phyloP scores from a whole-genome alignment of 2,329 filamentous ascomycete genomes.

The Talaromyces sp. region DNA sequence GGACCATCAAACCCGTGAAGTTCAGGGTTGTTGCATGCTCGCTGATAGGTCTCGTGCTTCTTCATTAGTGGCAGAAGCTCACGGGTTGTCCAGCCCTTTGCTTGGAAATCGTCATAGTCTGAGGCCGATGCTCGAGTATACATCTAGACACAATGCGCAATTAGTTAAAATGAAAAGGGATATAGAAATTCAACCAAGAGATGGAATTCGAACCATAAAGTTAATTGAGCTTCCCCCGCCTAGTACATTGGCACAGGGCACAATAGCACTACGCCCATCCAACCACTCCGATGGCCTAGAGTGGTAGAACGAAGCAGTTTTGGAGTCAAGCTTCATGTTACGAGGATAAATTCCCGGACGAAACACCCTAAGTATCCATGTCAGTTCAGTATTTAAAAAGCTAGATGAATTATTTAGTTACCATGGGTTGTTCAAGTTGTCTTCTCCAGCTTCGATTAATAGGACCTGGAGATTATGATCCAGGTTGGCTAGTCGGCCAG shows the following conservation, averaged over 20 bases:
- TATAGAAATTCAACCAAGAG: background rate
- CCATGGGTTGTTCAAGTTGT: conserved; percentile 71
- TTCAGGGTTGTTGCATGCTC: conserved; percentile 55
- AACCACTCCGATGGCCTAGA: conserved; percentile 70
- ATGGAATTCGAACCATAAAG: conserved; percentile 55
- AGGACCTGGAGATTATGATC: conserved; percentile 69
- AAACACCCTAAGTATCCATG: conserved; percentile 53
- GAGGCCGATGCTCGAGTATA: conserved; percentile 67
- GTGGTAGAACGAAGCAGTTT: conserved; percentile 77
- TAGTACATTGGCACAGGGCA: conserved; percentile 69
- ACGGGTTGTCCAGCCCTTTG: conserved; percentile 73
- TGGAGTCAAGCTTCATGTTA: conserved; percentile 76
- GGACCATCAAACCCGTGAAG: conserved; percentile 73
- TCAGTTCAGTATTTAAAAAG: background rate
- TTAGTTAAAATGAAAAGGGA: background rate
- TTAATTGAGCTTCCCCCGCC: conserved; percentile 72
- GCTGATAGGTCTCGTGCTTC: conserved; percentile 76
- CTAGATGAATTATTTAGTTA: conserved; percentile 13
- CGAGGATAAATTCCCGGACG: conserved; percentile 70
- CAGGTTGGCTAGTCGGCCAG: conserved; percentile 60
- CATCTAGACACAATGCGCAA: conserved; percentile 46
- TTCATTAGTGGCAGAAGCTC: conserved; percentile 71
- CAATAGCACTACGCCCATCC: conserved; percentile 64
- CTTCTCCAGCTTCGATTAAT: conserved; percentile 67
- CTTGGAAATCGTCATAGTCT: conserved; percentile 74